These are phyloP conservation scores for Pyrrhoderma noxium DNA, from an alignment of 1,284 basidiomycete genomes.

Conservation along the genomic window DNA sequence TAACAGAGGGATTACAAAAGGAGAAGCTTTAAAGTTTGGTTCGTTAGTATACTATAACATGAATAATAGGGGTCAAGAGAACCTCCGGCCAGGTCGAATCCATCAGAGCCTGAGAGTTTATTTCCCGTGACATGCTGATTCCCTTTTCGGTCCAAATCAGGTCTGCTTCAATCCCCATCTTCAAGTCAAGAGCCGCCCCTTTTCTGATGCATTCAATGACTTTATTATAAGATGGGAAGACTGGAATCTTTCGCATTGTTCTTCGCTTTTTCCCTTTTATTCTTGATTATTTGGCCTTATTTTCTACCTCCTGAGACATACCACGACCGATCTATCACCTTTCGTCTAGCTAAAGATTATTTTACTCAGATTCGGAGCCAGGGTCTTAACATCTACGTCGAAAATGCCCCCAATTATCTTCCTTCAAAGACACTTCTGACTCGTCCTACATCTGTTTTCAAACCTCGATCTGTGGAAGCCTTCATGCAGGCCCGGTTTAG, in stretches of 20 bases:
- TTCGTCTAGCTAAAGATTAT: slow-evolving; percentile 10
- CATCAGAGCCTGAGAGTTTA: too few species aligned
- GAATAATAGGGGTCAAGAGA: too few species aligned
- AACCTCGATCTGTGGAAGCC: slow-evolving; percentile 45
- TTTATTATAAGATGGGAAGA: too few species aligned
- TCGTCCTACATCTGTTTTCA: slow-evolving; percentile 50
- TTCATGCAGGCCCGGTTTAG: slow-evolving; percentile 41
- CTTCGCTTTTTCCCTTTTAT: not conserved
- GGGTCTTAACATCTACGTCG: not conserved
- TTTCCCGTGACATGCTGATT: too few species aligned
- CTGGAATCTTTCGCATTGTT: not conserved
- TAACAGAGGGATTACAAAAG: not conserved
- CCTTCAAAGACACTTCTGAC: slow-evolving; percentile 21
- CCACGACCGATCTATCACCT: not conserved
- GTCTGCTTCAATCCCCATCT: too few species aligned
- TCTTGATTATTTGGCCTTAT: not conserved
- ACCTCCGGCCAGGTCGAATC: not conserved
- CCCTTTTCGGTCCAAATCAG: too few species aligned
- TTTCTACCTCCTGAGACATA: not conserved
- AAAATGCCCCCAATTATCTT: not conserved
- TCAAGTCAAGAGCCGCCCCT: too few species aligned
- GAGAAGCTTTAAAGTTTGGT: not conserved
- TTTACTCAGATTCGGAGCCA: not conserved
- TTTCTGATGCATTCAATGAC: too few species aligned
- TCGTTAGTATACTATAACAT: too few species aligned